A percentile compares a stretch with the other conserved stretches of the same genome.
phyloP scores from a whole-genome alignment of 177 flowering plant genomes.

The Tripterygium wilfordii region DNA sequence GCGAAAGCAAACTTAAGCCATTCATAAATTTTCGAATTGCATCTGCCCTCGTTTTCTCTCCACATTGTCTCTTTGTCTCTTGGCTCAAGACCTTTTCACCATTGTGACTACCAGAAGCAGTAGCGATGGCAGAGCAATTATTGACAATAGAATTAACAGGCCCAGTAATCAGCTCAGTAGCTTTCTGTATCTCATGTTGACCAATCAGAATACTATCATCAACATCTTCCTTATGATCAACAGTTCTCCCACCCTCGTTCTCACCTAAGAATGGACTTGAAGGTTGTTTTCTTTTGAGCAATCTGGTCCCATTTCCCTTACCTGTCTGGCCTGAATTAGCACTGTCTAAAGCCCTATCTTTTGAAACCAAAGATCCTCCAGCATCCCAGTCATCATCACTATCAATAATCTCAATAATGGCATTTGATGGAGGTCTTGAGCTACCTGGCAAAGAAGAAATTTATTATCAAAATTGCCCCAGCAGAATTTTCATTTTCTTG shows the following conservation, averaged over 20 bases:
- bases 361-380: not conserved
- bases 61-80: not conserved
- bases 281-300: conserved; percentile 1
- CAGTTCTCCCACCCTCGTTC: not conserved
- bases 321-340: not conserved
- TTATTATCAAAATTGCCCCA: not conserved
- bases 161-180: not conserved
- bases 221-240: not conserved
- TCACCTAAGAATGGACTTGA: not conserved
- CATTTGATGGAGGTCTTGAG: not conserved
- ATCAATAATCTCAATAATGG: conserved; percentile 5
- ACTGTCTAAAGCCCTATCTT: not conserved
- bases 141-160: not conserved
- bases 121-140: not conserved
- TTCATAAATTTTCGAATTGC: not conserved
- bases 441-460: not conserved
- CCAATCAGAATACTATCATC: not conserved
- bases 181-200: not conserved
- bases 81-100: not conserved
- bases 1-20: too few species aligned
- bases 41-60: not conserved
- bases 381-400: conserved; percentile 14
- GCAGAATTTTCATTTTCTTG: too few species aligned
- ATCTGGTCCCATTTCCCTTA: not conserved
- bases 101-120: not conserved